Evolutionary conservation across 805 yeast species (phyloP).

Genomic region (Zygotorulaspora florentina): DNA sequence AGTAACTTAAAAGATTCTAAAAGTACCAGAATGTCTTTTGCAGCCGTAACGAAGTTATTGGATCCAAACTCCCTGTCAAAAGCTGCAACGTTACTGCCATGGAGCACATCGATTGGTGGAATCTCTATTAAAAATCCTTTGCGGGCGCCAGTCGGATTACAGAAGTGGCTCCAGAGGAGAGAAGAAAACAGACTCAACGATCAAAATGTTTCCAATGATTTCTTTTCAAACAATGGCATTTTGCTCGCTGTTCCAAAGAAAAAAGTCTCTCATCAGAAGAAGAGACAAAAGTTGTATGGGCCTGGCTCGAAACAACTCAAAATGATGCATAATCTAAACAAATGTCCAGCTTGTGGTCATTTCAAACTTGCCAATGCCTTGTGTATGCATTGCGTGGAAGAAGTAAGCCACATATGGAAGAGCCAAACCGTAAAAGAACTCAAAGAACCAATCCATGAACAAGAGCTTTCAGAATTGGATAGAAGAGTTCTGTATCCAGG

Average conservation of each 20-base stretch:
- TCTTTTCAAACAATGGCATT: conserved; percentile 63
- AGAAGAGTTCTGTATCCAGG: conserved; percentile 71
- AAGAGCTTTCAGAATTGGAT: conserved; percentile 50
- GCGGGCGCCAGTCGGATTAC: conserved; percentile 7
- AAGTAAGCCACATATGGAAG: conserved; percentile 74
- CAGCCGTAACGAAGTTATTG: not conserved
- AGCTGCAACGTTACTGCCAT: conserved; percentile 3
- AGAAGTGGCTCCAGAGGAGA: conserved; percentile 3
- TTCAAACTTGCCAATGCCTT: conserved; percentile 84
- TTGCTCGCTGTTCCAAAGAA: conserved; percentile 90
- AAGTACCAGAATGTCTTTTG: not conserved
- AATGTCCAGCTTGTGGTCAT: conserved; percentile 96
- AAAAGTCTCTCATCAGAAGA: conserved; percentile 81
- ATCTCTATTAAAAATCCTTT: conserved; percentile 2
- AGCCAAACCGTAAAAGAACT: conserved; percentile 28
- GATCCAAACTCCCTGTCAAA: not conserved
- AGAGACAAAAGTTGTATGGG: conserved; percentile 76
- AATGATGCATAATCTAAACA: conserved; percentile 67
- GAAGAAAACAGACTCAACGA: not conserved
- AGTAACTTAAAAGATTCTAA: no score
- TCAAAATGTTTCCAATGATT: conserved; percentile 20
- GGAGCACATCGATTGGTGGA: conserved; percentile 4
- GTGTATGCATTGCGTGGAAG: conserved; percentile 88
- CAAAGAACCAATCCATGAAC: conserved; percentile 31
- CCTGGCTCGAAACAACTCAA: conserved; percentile 79